Base-by-base conservation (phyloP, 495 filamentous ascomycete species). In the Massariosphaeria phaeospora region DNA sequence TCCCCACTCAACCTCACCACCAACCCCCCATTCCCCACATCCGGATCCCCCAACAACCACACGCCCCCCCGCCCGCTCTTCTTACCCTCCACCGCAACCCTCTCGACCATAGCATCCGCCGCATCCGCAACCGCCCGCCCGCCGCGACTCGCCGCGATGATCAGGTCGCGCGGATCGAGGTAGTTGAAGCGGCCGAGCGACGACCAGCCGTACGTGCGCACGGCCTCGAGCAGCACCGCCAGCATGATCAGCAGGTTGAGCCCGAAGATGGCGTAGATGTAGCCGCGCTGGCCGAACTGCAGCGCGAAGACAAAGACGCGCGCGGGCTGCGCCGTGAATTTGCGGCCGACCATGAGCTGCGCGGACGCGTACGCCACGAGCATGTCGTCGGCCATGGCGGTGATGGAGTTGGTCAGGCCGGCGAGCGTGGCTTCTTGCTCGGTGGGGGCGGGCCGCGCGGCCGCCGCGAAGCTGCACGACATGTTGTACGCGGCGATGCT, bases 311-410 rank as follows among this genome's bases (percentile, higher is more conserved):
- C 34, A 6, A 49, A 43, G 1, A 69, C 55, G 1, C 12, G 11
- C 0, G 57, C 64, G 7, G 31, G 38, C 24, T 40, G 45, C 13
- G 38, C 9, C 12, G 27, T 49, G 4, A 31, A 65, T 11, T 57
- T 30, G 18, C 57, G 26, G 9, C 45, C 58, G 12, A 73, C 59
- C 48, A 71, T 64, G 40, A 73, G 43, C 34, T 73, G 69, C 1
- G 69, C 70, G 5, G 47, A 58, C 8, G 65, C 57, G 38, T 67
- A 71, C 0, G 52, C 63, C 13, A 64, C 51, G 2, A 73, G 56
- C 30, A 65, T 69, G 25, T 72, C 66, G 46, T 74, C 72, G 3
- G 65, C 38, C 45, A 71, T 61, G 0, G 69, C 66, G 0, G 42
- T 55, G 15, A 73, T 25, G 2, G 66, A 60, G 17, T 73, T 67